phyloP scores from a whole-genome alignment of 306 rosid species.

The Quillaja saponaria region DNA sequence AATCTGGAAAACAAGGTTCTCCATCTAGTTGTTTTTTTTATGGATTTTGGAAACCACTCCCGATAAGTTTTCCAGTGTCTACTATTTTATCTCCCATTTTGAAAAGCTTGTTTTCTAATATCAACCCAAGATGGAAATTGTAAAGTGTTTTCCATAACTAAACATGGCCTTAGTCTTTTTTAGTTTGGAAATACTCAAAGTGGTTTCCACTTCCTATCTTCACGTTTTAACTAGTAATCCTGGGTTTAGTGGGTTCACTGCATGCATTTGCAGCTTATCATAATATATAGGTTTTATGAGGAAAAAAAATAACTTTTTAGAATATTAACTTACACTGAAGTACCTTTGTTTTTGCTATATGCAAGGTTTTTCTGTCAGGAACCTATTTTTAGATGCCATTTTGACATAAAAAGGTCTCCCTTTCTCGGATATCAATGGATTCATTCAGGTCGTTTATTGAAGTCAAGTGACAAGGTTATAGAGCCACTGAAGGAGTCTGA shows the following conservation, averaged over 20 bases:
- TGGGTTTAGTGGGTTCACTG: no score
- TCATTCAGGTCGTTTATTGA: conserved; percentile 48
- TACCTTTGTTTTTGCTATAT: conserved; percentile 50
- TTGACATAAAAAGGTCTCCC: conserved; percentile 20
- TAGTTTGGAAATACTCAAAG: no score
- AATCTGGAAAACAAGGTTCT: no score
- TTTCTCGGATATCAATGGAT: conserved; percentile 37
- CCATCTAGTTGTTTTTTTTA: no score
- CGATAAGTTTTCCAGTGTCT: no score
- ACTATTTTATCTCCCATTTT: no score
- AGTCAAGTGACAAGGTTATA: conserved; percentile 34
- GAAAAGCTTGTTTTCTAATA: no score
- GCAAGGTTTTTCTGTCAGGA: conserved; percentile 52
- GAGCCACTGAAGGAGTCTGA: conserved; percentile 38
- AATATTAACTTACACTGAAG: conserved; percentile 41
- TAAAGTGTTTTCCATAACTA: neutral
- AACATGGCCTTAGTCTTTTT: neutral
- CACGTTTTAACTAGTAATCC: no score
- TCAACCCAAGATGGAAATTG: no score
- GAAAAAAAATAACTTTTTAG: conserved; percentile 11
- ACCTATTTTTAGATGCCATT: conserved; percentile 23
- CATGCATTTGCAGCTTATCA: neutral
- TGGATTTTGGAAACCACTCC: no score
- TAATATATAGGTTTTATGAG: neutral
- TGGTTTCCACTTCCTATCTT: no score